Percentiles rank a stretch among this genome's conserved stretches.
Evolutionary conservation across 2,329 filamentous ascomycete genomes (phyloP).

Genomic region (Xylariaceae sp.): DNA sequence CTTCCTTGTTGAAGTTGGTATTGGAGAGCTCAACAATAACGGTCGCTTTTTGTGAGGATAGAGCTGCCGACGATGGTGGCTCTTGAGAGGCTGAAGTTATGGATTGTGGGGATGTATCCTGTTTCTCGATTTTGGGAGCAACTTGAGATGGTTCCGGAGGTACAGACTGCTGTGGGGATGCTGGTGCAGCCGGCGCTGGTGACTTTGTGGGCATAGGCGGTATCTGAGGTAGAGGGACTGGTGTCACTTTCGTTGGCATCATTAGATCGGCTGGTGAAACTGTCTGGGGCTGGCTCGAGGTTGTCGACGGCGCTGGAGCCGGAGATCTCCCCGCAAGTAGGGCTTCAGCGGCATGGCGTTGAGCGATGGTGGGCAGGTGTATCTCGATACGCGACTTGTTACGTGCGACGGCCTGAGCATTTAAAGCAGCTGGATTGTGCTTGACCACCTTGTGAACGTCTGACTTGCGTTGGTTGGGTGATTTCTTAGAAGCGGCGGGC

Average conservation of each 20-base stretch:
- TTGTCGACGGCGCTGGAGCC: constrained; percentile 11
- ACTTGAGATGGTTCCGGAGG: neutral
- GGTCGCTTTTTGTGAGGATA: constrained; percentile 20
- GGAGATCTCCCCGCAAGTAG: constrained; percentile 14
- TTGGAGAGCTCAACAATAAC: constrained; percentile 48
- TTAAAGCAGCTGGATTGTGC: constrained; percentile 38
- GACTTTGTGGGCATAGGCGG: constrained; percentile 14
- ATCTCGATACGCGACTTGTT: constrained; percentile 30
- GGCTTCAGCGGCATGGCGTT: constrained; percentile 23
- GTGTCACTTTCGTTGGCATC: constrained; percentile 23
- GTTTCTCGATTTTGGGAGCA: constrained; percentile 11
- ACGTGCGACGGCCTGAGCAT: constrained; percentile 30
- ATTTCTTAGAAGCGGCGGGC: constrained; percentile 29
- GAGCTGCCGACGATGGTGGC: constrained; percentile 8
- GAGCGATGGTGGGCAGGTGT: constrained; percentile 27
- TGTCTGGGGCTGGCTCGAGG: constrained; percentile 28
- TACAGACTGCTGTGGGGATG: neutral
- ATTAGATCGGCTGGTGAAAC: constrained; percentile 31
- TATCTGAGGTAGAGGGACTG: constrained; percentile 17
- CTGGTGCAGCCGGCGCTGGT: constrained; percentile 8
- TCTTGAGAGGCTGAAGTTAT: constrained; percentile 8
- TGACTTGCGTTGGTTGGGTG: constrained; percentile 31
- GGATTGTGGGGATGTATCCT: constrained; percentile 4
- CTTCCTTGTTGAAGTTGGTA: constrained; percentile 47
- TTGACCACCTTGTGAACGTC: constrained; percentile 36